Conservation (phyloP, 352 stramenopile species). For the Paralagenidium karlingii region DNA sequence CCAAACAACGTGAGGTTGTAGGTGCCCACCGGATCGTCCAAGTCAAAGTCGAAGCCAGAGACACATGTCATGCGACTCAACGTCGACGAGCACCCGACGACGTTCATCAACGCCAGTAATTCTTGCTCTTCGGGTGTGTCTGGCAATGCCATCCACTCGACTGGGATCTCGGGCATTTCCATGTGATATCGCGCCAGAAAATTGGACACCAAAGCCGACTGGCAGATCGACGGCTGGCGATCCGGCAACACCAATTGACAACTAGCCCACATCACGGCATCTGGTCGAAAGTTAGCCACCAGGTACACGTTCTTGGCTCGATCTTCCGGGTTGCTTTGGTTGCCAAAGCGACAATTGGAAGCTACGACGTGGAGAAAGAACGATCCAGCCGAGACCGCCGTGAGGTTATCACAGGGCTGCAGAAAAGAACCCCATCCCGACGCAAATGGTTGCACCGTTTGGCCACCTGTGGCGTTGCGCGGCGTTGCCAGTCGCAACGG, state of each 20-base stretch:
- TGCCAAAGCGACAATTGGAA: conserved; percentile 13
- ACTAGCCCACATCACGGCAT: conserved; percentile 32
- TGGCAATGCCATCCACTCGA: conserved; percentile 12
- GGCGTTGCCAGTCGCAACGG: background rate
- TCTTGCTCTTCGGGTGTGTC: conserved; percentile 21
- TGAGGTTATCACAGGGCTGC: conserved; percentile 12
- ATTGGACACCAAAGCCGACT: conserved; percentile 18
- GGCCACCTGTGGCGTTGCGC: conserved; percentile 6
- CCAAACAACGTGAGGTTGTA: no score
- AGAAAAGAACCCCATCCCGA: conserved; percentile 32
- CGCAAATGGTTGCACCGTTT: conserved; percentile 4
- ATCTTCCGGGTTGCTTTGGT: conserved; percentile 2
- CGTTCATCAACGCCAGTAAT: conserved; percentile 15
- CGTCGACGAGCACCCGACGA: no score
- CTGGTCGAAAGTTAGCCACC: conserved; percentile 19
- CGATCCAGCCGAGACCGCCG: conserved; percentile 7
- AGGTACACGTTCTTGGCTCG: conserved; percentile 13
- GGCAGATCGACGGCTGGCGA: conserved; percentile 21
- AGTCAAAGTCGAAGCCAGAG: no score
- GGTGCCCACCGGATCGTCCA: no score
- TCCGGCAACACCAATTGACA: conserved; percentile 26
- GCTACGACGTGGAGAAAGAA: conserved; percentile 20
- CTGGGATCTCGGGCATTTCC: conserved; percentile 8
- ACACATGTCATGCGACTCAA: no score
- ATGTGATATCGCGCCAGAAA: conserved; percentile 27